These are phyloP conservation scores for Zizania latifolia DNA, from an alignment of 176 grass and related monocot species.

Conservation along the genomic window DNA sequence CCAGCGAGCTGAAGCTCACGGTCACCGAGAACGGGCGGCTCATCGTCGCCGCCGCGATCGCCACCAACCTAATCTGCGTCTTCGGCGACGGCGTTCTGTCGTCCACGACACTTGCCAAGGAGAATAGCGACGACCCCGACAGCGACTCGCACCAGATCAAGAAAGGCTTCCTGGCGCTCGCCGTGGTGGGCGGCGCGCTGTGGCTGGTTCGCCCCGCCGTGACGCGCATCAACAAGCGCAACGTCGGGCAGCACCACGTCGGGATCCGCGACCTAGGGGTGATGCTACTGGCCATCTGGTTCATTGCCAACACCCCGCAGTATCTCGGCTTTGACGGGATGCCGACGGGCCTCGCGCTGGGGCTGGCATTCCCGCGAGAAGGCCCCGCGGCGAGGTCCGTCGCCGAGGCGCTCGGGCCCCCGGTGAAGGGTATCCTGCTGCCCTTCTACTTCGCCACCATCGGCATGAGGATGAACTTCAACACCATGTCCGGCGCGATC, in stretches of 20 bases:
- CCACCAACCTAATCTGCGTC: constrained; percentile 47
- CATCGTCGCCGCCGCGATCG: constrained; percentile 26
- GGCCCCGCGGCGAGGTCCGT: constrained; percentile 32
- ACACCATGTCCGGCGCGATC: constrained; percentile 49
- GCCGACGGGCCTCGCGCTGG: constrained; percentile 36
- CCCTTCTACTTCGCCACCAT: constrained; percentile 58
- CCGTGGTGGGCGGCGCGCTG: not conserved
- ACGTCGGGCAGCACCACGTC: constrained; percentile 40
- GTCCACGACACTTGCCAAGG: constrained; percentile 21
- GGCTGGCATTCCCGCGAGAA: constrained; percentile 39
- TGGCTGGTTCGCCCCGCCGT: constrained; percentile 28
- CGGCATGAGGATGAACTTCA: constrained; percentile 40
- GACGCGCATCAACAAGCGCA: constrained; percentile 32
- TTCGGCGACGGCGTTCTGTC: constrained; percentile 40
- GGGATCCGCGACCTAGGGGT: not conserved
- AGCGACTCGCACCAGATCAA: constrained; percentile 8
- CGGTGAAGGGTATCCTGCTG: constrained; percentile 9
- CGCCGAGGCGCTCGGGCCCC: not conserved
- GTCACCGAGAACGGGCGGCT: constrained; percentile 40
- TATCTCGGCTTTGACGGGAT: constrained; percentile 36
- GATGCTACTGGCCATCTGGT: constrained; percentile 16
- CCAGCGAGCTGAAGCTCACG: constrained; percentile 34
- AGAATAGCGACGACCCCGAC: not conserved
- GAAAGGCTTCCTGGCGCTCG: constrained; percentile 29
- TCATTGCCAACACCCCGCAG: constrained; percentile 19